phyloP scores from a whole-genome alignment of 2,329 filamentous ascomycete species.

The Exophiala calicioides region DNA sequence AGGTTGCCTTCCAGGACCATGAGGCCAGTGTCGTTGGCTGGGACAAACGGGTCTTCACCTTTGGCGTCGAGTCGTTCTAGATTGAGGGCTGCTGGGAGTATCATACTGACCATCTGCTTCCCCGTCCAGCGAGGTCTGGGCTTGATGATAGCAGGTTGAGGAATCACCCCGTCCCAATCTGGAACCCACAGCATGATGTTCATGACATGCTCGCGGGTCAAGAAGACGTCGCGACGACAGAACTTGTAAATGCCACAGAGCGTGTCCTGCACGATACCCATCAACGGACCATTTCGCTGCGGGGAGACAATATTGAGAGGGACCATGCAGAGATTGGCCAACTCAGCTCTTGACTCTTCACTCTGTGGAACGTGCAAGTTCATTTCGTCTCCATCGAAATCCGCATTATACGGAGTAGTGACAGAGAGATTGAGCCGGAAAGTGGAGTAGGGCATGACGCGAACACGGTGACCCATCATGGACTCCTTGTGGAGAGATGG shows the following conservation, averaged over 20 bases:
- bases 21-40: constrained; percentile 73
- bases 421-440: constrained; percentile 97
- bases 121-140: constrained; percentile 93
- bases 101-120: constrained; percentile 95
- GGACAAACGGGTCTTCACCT: constrained; percentile 59
- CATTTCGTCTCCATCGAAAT: constrained; percentile 99
- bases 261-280: constrained; percentile 99
- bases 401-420: constrained; percentile 97
- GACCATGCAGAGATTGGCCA: constrained; percentile 95
- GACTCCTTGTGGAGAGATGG: constrained; percentile 99
- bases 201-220: constrained; percentile 90
- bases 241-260: constrained; percentile 97
- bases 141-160: constrained; percentile 89
- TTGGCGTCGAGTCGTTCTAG: constrained; percentile 63
- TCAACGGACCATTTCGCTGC: constrained; percentile 92
- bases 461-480: constrained; percentile 99
- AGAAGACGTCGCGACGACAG: constrained; percentile 85
- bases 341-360: constrained; percentile 92
- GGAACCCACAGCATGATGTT: constrained; percentile 97
- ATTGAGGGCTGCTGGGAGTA: constrained; percentile 84
- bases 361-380: constrained; percentile 98
- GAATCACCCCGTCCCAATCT: constrained; percentile 94
- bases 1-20: constrained; percentile 84
- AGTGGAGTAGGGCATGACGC: constrained; percentile 98
- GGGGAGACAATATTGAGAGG: constrained; percentile 97